Percentiles rank a stretch among this genome's conserved stretches.
phyloP scores from a whole-genome alignment of 441 rosid species.

The Pelargonium citronellum region DNA sequence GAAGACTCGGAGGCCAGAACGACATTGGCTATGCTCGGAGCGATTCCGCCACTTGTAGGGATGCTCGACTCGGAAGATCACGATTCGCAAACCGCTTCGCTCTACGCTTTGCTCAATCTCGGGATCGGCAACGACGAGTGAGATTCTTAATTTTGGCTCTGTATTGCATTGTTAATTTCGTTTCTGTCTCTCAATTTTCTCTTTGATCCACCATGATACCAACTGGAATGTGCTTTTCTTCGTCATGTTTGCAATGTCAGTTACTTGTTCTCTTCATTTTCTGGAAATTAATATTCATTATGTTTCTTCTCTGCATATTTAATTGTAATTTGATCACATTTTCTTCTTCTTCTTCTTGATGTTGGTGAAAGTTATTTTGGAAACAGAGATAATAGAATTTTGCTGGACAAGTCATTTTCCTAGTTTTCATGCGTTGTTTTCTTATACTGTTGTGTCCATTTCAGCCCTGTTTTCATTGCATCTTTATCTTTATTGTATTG shows the following conservation, averaged over 20 bases:
- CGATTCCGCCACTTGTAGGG: constrained; percentile 81
- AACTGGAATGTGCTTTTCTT: background rate
- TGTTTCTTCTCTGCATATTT: background rate
- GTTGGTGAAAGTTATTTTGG: background rate
- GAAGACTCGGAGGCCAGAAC: constrained; percentile 64
- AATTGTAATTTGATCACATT: too few species aligned
- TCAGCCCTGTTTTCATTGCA: background rate
- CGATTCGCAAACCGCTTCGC: constrained; percentile 59
- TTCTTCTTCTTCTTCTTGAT: too few species aligned
- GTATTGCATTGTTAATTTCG: background rate
- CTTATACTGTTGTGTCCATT: constrained; percentile 17
- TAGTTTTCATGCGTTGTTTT: constrained; percentile 17
- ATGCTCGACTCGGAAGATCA: constrained; percentile 59
- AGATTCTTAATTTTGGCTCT: constrained; percentile 25
- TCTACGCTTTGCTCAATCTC: constrained; percentile 87
- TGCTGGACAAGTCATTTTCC: constrained; percentile 37
- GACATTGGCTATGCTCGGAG: constrained; percentile 80
- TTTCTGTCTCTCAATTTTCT: background rate
- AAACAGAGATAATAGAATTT: constrained; percentile 7
- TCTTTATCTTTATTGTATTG: background rate
- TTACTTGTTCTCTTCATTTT: background rate
- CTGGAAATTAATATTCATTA: background rate
- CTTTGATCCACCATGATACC: background rate
- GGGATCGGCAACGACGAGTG: constrained; percentile 84
- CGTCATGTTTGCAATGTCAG: background rate